Evolutionary conservation across 371 early-diverging fungal species (phyloP).

Genomic region (Mucor circinelloides): DNA sequence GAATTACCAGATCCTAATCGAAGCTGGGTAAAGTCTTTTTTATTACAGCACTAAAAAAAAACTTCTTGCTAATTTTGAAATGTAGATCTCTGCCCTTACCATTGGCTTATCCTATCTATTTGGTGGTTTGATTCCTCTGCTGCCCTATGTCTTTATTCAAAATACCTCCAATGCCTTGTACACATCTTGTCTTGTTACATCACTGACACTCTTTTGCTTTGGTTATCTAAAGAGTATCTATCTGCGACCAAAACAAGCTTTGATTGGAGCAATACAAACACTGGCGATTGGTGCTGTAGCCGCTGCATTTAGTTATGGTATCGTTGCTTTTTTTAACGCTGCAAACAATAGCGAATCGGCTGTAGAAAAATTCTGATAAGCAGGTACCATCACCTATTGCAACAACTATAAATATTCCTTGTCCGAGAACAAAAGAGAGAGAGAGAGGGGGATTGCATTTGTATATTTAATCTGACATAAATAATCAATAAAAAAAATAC

Average conservation of each 20-base stretch:
- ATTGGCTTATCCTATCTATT: slow-evolving; percentile 72
- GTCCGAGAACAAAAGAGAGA: too few relatives aligned
- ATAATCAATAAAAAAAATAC: not conserved
- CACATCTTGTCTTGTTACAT: slow-evolving; percentile 58
- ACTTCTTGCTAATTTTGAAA: not conserved
- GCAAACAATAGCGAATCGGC: not conserved
- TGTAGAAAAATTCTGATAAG: not conserved
- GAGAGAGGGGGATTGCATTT: too few relatives aligned
- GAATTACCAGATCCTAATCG: slow-evolving; percentile 66
- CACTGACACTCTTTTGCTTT: slow-evolving; percentile 65
- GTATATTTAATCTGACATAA: not conserved
- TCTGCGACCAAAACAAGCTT: slow-evolving; percentile 51
- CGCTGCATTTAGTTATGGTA: slow-evolving; percentile 57
- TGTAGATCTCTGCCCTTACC: slow-evolving; percentile 63
- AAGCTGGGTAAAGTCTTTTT: slow-evolving; percentile 55
- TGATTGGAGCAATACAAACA: slow-evolving; percentile 60
- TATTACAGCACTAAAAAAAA: not conserved
- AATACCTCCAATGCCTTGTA: slow-evolving; percentile 49
- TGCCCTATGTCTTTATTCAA: slow-evolving; percentile 63
- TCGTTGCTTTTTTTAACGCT: slow-evolving; percentile 36
- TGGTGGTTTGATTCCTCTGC: slow-evolving; percentile 70
- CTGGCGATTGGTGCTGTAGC: slow-evolving; percentile 66
- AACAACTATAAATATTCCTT: not conserved
- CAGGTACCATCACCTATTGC: not conserved
- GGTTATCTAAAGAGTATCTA: slow-evolving; percentile 68